Conservation (phyloP, 139 green algal genomes). For the Diplosphaera chodatii region DNA sequence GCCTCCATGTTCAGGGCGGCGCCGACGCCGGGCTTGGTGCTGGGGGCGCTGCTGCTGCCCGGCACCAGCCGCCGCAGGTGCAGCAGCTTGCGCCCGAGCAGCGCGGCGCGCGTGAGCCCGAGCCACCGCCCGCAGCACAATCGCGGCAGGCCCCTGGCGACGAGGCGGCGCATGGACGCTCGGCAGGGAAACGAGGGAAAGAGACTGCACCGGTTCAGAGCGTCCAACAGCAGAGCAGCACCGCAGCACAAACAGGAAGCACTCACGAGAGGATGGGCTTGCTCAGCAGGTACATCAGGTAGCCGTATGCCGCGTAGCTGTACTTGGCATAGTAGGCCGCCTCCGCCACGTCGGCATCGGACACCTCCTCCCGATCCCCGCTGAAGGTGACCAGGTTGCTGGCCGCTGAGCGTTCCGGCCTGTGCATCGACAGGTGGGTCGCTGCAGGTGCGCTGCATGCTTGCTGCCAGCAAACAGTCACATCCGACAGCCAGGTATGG, state of each 20-base stretch:
- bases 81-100: background rate
- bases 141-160: slow-evolving; percentile 24
- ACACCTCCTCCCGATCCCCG: slow-evolving; percentile 2
- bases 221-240: too few relatives aligned
- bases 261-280: slow-evolving; percentile 4
- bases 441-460: too few relatives aligned
- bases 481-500: too few relatives aligned
- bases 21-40: slow-evolving; percentile 20
- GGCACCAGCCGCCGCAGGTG: background rate
- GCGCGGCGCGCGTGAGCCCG: slow-evolving; percentile 8
- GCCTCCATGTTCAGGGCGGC: slow-evolving; percentile 40
- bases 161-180: too few relatives aligned
- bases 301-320: slow-evolving; percentile 46
- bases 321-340: slow-evolving; percentile 33
- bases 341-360: slow-evolving; percentile 14
- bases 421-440: too few relatives aligned
- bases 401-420: slow-evolving; percentile 4
- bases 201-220: too few relatives aligned
- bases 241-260: too few relatives aligned
- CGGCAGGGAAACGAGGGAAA: too few relatives aligned
- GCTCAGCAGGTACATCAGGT: slow-evolving; percentile 41
- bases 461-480: too few relatives aligned
- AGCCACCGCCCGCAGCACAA: slow-evolving; percentile 36
- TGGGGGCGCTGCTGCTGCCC: background rate
- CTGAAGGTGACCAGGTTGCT: slow-evolving; percentile 3